Base-by-base conservation (phyloP, 805 yeast genomes). In the Yarrowia osloensis region DNA sequence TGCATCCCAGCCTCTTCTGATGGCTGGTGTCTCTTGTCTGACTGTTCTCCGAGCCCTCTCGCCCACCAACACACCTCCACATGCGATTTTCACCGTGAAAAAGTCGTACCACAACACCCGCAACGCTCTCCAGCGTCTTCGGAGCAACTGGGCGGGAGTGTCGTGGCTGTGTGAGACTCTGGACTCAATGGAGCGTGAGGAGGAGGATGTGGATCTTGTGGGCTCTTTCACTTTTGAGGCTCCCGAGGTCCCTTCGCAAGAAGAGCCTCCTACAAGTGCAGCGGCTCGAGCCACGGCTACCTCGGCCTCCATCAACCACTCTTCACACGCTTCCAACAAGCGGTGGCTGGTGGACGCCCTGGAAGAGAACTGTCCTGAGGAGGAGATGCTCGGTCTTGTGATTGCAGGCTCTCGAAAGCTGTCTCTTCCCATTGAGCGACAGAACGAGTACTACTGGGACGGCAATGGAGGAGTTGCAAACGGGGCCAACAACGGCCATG, bases 1-100 rank as follows among this genome's bases (percentile, higher is more conserved):
- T 66, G 49, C 70, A 17, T 72, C 75, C 1, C 74, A 71, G 66
- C 75, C 75, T 9, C 66, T 73, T 5, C 55, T 70, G 24, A 73
- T 73, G 74, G 75, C 75, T 2, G 75, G 72, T 1, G 66, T 70
- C 42, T 74, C 75, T 5, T 62, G 72, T n/a, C 66, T 73, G 49
- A 70, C 74, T 1, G 65, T 73, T 13, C 69, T 70, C 67, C 70
- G 67, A 13, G 70, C 75, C 12, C 50, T 70, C n/a, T 67, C 68
- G 7, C 69, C 69, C 4, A n/a, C 40, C 4, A 63, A 67, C n/a
- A 35, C 70, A 3, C 69, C 66, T 4, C 65, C 72, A 13, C 68
- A 67, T 13, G 63, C 71, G 24, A 59, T 67, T 13, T 52, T 66
- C 52, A 69, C 68, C 3, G 62, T 73, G 19, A 68, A 70, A 35